These are phyloP conservation scores for Phylloporus sp. DNA, from an alignment of 768 basidiomycete genomes.

Conservation along the genomic window DNA sequence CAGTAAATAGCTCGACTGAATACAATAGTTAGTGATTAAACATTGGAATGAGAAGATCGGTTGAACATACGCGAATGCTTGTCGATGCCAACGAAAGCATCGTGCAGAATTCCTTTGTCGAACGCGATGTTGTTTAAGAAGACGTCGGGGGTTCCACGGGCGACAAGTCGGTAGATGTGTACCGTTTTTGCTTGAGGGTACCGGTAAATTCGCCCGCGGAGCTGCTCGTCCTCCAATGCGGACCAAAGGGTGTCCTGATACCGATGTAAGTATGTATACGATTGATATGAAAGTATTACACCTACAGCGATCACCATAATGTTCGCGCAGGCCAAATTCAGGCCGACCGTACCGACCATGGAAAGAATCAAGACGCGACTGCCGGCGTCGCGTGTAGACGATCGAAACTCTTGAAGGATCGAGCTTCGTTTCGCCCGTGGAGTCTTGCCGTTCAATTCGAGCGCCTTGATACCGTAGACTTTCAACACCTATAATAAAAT, in stretches of 20 bases:
- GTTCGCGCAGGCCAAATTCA: slow-evolving; percentile 2
- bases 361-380: slow-evolving; percentile 13
- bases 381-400: background rate
- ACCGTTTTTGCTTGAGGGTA: slow-evolving; percentile 16
- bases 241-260: slow-evolving; percentile 25
- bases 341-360: slow-evolving; percentile 7
- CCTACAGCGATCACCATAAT: slow-evolving; percentile 12
- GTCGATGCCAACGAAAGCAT: background rate
- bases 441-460: slow-evolving; percentile 2
- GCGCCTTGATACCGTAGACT: background rate
- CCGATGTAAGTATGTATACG: too few species aligned
- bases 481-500: background rate
- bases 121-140: slow-evolving; percentile 24
- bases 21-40: too few species aligned
- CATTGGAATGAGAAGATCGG: too few species aligned
- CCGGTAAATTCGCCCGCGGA: slow-evolving; percentile 15
- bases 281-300: background rate
- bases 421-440: background rate
- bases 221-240: slow-evolving; percentile 16
- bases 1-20: too few species aligned
- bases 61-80: background rate
- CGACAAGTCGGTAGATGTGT: slow-evolving; percentile 11
- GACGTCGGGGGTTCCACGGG: slow-evolving; percentile 15
- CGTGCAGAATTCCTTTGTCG: slow-evolving; percentile 4
- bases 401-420: background rate